A percentile compares a stretch with the other conserved stretches of the same genome.
Evolutionary conservation across 768 basidiomycete species (phyloP).

Genomic region (Phanerochaete carnosa): DNA sequence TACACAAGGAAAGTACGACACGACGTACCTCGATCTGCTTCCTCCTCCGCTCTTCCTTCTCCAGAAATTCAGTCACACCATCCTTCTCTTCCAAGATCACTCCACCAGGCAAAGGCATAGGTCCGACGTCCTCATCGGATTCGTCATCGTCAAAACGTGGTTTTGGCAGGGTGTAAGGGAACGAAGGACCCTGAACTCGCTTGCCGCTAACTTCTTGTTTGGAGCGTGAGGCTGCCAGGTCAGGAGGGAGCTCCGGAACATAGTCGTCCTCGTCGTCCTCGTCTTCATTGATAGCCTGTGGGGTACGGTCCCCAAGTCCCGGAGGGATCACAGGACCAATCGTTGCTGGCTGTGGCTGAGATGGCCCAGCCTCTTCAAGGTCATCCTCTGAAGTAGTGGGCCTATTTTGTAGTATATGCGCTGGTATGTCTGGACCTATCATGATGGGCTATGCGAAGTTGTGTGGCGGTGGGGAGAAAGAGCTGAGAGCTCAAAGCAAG

Average conservation of each 20-base stretch:
- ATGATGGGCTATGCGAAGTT: conserved; percentile 4
- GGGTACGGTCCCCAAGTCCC: neutral
- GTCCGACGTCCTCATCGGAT: conserved; percentile 83
- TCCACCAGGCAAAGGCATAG: conserved; percentile 63
- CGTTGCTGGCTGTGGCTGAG: conserved; percentile 6
- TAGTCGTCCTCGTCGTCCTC: conserved; percentile 66
- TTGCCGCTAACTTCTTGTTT: conserved; percentile 25
- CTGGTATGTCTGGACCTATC: conserved; percentile 27
- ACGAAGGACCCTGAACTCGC: conserved; percentile 49
- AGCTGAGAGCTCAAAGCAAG: neutral
- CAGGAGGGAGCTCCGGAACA: conserved; percentile 72
- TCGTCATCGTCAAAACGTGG: conserved; percentile 40
- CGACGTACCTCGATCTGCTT: conserved; percentile 59
- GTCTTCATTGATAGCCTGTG: conserved; percentile 25
- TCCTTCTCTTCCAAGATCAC: conserved; percentile 42
- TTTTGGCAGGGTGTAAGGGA: conserved; percentile 31
- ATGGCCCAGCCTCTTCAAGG: conserved; percentile 12
- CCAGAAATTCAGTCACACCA: conserved; percentile 80
- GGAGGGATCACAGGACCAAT: conserved; percentile 24
- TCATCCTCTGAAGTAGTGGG: conserved; percentile 5
- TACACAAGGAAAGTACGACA: neutral
- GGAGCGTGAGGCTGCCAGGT: conserved; percentile 47
- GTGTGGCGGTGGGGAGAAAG: neutral
- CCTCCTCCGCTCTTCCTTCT: conserved; percentile 74
- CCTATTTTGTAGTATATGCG: conserved; percentile 11